These are phyloP conservation scores for Earliella scabrosa DNA, from an alignment of 1,284 basidiomycete species.

Conservation along the genomic window DNA sequence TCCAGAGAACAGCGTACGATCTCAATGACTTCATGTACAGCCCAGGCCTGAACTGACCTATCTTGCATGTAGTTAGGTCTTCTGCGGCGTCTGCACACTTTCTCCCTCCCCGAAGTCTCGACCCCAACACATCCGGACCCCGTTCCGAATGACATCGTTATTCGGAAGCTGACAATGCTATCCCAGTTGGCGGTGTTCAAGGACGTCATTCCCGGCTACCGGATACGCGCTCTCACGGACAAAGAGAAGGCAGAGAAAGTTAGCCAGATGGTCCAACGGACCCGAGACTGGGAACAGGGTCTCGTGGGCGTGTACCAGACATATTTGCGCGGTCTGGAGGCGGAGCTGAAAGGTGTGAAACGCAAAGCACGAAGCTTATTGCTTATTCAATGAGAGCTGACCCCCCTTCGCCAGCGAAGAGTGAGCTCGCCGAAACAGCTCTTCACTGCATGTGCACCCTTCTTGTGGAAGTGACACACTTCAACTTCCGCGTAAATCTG, in stretches of 20 bases:
- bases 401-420: conserved; percentile 57
- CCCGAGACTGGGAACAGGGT: conserved; percentile 97
- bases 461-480: conserved; percentile 86
- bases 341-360: conserved; percentile 79
- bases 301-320: conserved; percentile 89
- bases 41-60: conserved; percentile 15
- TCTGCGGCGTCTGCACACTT: conserved; percentile 84
- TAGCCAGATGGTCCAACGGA: conserved; percentile 88
- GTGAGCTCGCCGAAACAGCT: conserved; percentile 72
- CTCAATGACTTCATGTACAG: conserved; percentile 18
- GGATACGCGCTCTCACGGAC: conserved; percentile 89
- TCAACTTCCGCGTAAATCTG: conserved; percentile 96
- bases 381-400: conserved; percentile 14
- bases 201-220: conserved; percentile 92
- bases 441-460: conserved; percentile 90
- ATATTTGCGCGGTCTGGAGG: conserved; percentile 86
- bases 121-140: conserved; percentile 69
- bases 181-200: conserved; percentile 95
- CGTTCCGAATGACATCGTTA: conserved; percentile 78
- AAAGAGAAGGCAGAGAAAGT: conserved; percentile 93
- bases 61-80: conserved; percentile 69
- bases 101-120: conserved; percentile 75
- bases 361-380: conserved; percentile 1
- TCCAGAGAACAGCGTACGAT: conserved; percentile 78
- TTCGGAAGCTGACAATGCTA: conserved; percentile 88